Base-by-base conservation (phyloP, 345 rosid species). In the Acer yangbiense region DNA sequence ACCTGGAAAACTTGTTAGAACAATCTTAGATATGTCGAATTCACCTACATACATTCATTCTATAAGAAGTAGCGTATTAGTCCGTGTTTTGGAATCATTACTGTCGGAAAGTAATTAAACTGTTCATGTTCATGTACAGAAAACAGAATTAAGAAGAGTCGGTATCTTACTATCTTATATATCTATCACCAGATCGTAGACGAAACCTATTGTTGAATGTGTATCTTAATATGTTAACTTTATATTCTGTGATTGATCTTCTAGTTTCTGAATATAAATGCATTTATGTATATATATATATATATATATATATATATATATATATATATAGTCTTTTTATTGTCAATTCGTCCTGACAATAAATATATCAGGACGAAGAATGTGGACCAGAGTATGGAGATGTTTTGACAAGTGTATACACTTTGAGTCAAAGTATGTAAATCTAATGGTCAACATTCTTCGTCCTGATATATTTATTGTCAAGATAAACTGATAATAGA, bases 1-100 rank as follows among this genome's bases (percentile, higher is more conserved):
- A 92, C 63, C 85, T 93, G 0, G 92, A 96, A 79, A 91, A 86
- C 71, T 85, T 93, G 61, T 86, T 86, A 20, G 91, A 88, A 35
- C 90, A 94, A 60, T 96, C 98, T 67, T 93, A 35, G 85, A 89
- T 63, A 12, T 48, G 46, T 52, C 14, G 1, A 44, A 52, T 54
- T 1, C 8, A 21, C 48, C 39, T 14, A 43, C 10, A 48, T 66
- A 29, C 10, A 48, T 71, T 43, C 71, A 65, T 55, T 44, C 32
- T 23, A 43, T 7, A 14, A 10, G 61, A 27, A 44, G 9, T 27
- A 6, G 65, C 32, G 32, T 64, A 62, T 65, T 58, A 5, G 25
- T 70, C 70, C 66, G 41, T 60, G 61, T 77, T 78, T 61, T 54
- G 48, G 3, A 35, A 7, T 20, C 50, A 0, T 55, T 57, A 70